Conservation (phyloP, 163 green algal genomes). For the Trebouxia gelatinosa region DNA sequence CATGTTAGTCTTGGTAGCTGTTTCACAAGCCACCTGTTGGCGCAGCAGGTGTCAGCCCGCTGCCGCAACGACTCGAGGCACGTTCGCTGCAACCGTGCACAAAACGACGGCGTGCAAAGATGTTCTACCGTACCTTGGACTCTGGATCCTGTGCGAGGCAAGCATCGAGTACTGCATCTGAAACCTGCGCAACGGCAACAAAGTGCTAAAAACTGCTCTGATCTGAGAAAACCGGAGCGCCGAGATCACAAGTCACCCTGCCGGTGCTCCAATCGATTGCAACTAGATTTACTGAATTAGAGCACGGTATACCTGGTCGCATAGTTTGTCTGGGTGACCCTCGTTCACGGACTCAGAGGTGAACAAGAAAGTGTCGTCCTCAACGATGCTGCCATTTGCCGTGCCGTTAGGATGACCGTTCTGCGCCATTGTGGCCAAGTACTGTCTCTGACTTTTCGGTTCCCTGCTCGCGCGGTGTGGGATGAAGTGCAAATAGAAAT, state of each 20-base stretch:
- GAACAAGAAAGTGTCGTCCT: constrained; percentile 85
- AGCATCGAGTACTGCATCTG: constrained; percentile 96
- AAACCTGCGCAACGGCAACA: constrained; percentile 71
- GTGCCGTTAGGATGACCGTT: constrained; percentile 11
- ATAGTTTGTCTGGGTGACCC: constrained; percentile 97
- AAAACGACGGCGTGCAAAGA: neutral
- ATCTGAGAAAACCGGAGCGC: no score
- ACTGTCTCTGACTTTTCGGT: no score
- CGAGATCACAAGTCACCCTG: neutral
- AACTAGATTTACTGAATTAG: no score
- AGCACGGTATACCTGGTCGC: constrained; percentile 88
- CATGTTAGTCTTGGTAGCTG: constrained; percentile 98
- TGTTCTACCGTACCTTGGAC: constrained; percentile 71
- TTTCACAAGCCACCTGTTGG: constrained; percentile 95
- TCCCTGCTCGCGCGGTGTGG: no score
- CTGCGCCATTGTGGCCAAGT: neutral
- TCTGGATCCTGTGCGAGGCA: constrained; percentile 95
- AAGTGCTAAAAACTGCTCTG: neutral
- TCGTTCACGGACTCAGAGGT: constrained; percentile 93
- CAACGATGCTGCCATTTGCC: neutral
- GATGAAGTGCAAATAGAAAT: no score
- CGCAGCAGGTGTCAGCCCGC: neutral
- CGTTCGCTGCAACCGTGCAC: no score
- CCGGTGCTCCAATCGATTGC: neutral
- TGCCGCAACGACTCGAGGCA: neutral